These are phyloP conservation scores for Nadsonia starkeyi-henricii DNA, from an alignment of 1,139 yeast genomes.

Conservation along the genomic window DNA sequence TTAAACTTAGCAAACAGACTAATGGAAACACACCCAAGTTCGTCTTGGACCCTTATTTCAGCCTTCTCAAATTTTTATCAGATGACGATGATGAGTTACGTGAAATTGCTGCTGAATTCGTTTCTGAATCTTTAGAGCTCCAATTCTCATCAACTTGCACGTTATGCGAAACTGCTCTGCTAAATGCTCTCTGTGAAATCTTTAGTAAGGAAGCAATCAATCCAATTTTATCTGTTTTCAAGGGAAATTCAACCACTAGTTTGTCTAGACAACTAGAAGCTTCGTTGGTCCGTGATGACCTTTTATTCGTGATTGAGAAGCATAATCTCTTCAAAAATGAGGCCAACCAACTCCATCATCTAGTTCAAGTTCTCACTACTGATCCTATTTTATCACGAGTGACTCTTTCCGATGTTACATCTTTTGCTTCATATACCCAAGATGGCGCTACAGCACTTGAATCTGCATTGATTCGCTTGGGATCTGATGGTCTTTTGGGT, in stretches of 20 bases:
- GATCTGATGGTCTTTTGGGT: constrained; percentile 25
- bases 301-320: constrained; percentile 37
- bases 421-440: constrained; percentile 8
- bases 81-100: constrained; percentile 44
- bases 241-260: constrained; percentile 1
- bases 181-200: constrained; percentile 6
- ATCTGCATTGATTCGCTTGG: constrained; percentile 7
- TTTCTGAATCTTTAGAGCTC: constrained; percentile 13
- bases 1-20: neutral
- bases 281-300: constrained; percentile 15
- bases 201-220: constrained; percentile 2
- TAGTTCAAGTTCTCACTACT: neutral
- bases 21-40: neutral
- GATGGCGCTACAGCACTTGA: constrained; percentile 9
- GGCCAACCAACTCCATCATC: constrained; percentile 7
- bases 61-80: constrained; percentile 30
- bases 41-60: constrained; percentile 14
- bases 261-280: constrained; percentile 11
- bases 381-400: neutral
- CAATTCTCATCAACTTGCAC: constrained; percentile 17
- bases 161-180: constrained; percentile 19
- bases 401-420: neutral
- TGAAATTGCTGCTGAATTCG: constrained; percentile 13
- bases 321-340: constrained; percentile 36
- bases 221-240: neutral